Conservation (phyloP, 257 asterid genomes). For the Solanum sejunctum region DNA sequence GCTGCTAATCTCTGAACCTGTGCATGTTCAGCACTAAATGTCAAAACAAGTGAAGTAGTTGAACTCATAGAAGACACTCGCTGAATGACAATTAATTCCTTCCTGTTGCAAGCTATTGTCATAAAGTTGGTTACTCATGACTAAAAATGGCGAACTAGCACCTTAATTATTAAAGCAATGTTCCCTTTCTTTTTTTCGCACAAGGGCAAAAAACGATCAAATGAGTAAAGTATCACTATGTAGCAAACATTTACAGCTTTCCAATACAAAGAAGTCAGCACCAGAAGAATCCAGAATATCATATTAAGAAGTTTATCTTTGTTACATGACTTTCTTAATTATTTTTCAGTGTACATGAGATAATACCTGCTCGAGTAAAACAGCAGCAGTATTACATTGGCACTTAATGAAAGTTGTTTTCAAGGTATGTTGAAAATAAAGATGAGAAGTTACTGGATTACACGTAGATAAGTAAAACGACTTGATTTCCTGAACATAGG, state of each 20-base stretch:
- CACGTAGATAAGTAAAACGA: neutral
- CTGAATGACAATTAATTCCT: neutral
- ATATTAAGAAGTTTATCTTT: neutral
- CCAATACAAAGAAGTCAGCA: neutral
- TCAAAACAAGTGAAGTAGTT: neutral
- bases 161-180: neutral
- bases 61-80: neutral
- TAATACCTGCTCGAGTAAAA: neutral
- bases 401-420: neutral
- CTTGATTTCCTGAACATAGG: neutral
- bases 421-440: neutral
- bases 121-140: neutral
- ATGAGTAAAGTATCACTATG: neutral
- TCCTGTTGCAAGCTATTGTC: neutral
- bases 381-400: neutral
- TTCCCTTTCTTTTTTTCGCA: neutral
- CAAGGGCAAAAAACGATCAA: neutral
- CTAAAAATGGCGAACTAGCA: neutral
- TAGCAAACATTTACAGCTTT: neutral
- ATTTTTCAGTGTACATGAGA: neutral
- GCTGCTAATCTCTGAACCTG: conserved; percentile 77
- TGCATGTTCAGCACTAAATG: neutral
- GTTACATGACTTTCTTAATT: neutral
- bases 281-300: neutral
- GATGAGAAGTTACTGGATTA: neutral